Percentiles rank a stretch among this genome's conserved stretches.
phyloP scores from a whole-genome alignment of 1,284 basidiomycete species.

The Puccinia polysora region DNA sequence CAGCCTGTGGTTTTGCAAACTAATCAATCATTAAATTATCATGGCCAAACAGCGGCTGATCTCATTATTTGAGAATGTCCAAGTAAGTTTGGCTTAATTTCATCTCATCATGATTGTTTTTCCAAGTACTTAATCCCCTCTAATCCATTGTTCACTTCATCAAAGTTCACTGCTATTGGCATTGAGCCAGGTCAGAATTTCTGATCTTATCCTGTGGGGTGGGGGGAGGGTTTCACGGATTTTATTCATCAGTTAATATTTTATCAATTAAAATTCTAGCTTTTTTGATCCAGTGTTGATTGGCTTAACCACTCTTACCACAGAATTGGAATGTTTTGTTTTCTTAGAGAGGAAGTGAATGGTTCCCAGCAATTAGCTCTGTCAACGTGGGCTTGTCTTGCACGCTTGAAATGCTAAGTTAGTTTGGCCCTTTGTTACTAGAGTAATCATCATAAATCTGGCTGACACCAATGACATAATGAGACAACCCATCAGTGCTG shows the following conservation, averaged over 20 bases:
- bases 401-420: background rate
- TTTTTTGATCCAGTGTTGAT: slow-evolving; percentile 64
- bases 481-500: slow-evolving; percentile 91
- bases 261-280: background rate
- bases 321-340: slow-evolving; percentile 96
- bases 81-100: slow-evolving; percentile 49
- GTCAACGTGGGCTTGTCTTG: background rate
- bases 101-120: background rate
- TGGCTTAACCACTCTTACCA: slow-evolving; percentile 90
- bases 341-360: slow-evolving; percentile 81
- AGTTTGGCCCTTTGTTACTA: slow-evolving; percentile 1
- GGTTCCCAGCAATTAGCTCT: slow-evolving; percentile 69
- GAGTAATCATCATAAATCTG: slow-evolving; percentile 91
- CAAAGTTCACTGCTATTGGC: slow-evolving; percentile 88
- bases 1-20: background rate
- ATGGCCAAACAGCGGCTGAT: slow-evolving; percentile 42
- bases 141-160: slow-evolving; percentile 2
- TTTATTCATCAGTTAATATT: background rate
- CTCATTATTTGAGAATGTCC: slow-evolving; percentile 57
- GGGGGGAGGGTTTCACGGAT: too few species aligned
- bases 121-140: background rate
- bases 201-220: background rate
- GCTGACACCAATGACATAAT: slow-evolving; percentile 92
- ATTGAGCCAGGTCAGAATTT: slow-evolving; percentile 65
- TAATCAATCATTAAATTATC: background rate